Evolutionary conservation across 2,329 filamentous ascomycete species (phyloP), one percentile per base, ranked within the genome.

Genomic region (Aspergillus sp.): DNA sequence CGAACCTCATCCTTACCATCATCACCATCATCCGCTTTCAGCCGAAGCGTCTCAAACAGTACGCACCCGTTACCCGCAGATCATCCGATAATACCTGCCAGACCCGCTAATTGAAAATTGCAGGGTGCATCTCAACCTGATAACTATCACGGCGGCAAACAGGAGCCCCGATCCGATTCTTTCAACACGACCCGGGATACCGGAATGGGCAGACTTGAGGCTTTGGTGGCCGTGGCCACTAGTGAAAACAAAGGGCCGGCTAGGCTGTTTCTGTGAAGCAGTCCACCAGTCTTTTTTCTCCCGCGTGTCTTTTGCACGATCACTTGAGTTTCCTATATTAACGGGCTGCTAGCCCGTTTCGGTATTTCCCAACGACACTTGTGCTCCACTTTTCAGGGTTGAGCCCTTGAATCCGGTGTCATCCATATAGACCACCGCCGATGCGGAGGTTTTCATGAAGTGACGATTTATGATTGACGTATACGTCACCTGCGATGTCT

Each of bases 151-250:
- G 50, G 54, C 36, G 41, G 53, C 12, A 61, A 64, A 46, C 55
- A 53, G 43, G 58, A 63, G 36, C 50, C 57, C 29, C 58, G 62
- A 33, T 47, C 61, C 40, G 55, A 55, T 29, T 52, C 62, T 29
- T 63, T 62, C 41, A 56, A 61, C 46, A 52, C 59, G 6, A 48
- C 61, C 40, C 48, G 61, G 33, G 61, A 65, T 30, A 58, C 59
- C 34, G 69, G 68, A 28, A 71, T 75, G 68, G 71, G 69, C 40
- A 65, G 72, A 26, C 60, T 75, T n/a, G 72, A 75, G 52, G 72
- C 72, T 43, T 66, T 75, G 41, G 73, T 75, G 36, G 73, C 73
- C 27, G 72, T 74, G 44, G 73, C 73, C 32, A 75, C 73, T 5
- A 72, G 71, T 45, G 72, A 72, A 49, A 69, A 71, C 45, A 67